Base-by-base conservation (phyloP, 306 rosid species). In the Urtica urens region DNA sequence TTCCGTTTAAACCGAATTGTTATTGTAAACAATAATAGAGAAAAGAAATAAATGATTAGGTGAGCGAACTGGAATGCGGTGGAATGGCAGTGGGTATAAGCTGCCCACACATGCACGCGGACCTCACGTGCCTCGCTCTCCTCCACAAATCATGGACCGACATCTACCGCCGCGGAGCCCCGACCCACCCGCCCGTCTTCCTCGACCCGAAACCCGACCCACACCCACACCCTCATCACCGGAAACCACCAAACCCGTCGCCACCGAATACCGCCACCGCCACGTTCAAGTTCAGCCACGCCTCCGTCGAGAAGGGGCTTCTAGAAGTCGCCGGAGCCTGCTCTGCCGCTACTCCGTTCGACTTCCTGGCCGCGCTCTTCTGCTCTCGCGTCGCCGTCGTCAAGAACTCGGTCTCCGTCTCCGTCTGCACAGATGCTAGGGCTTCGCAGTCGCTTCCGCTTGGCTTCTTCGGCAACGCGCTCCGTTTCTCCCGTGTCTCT, bases 81-180 rank as follows among this genome's bases (percentile, higher is more conserved):
- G 95, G 85, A 20, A 53, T 76, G 11, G 95, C 95, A 27, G 62
- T 81, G 15, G 95, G 93, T 48, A 23, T 81, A 40, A 78, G 93
- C 46, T 81, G 79, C 39, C 26, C 44, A 13, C 93, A 81, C 73
- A 54, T 81, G 68, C 53, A 65, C 26, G 83, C 77, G n/a, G 96
- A 86, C 46, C 57, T 69, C 30, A 81, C 78, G 1, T 51, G 58
- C 10, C 40, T 46, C n/a, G 55, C 78, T 30, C 49, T 71, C 3
- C 65, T 78, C 45, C 40, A 78, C 52, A 76, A 73, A 18, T 71
- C 88, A 18, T 81, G 96, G 96, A 18, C 78, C 2, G 69, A 72
- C 40, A 16, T 42, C 15, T 58, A 63, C 51, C 55, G 69, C 5
- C 48, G 53, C 12, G 7, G 56, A 2, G 56, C 80, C 51, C 28